Evolutionary conservation across 2,329 filamentous ascomycete species (phyloP).

Genomic region (Bimuria novae-zelandiae): DNA sequence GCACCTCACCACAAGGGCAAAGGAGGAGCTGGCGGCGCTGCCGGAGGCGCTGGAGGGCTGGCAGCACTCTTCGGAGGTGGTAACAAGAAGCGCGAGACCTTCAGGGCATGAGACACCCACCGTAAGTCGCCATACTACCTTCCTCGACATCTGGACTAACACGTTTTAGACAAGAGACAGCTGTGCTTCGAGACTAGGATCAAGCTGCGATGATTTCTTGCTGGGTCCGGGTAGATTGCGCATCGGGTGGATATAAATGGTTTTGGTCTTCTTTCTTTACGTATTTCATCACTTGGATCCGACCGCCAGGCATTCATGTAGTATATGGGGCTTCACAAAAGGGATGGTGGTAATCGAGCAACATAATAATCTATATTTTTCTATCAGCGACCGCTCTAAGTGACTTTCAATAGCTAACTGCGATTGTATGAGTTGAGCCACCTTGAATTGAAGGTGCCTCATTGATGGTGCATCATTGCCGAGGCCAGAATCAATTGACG

Average conservation of each 20-base stretch:
- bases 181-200: not conserved
- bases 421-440: not conserved
- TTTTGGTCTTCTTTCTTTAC: not conserved
- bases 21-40: too few species aligned
- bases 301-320: slow-evolving; percentile 1
- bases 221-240: not conserved
- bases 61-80: too few species aligned
- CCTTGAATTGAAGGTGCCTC: not conserved
- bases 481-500: not conserved
- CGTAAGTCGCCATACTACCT: not conserved
- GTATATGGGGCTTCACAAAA: too few species aligned
- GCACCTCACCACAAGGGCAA: not conserved
- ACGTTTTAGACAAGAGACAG: not conserved
- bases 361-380: too few species aligned
- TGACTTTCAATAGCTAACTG: not conserved
- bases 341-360: too few species aligned
- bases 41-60: too few species aligned
- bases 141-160: not conserved
- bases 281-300: not conserved
- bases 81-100: not conserved
- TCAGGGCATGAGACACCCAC: too few species aligned
- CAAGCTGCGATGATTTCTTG: not conserved
- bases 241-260: not conserved
- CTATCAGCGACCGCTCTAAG: too few species aligned
- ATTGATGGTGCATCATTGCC: not conserved